Evolutionary conservation across 441 rosid genomes (phyloP), one percentile per base, ranked within the genome.

Genomic region (Eruca vesicaria): DNA sequence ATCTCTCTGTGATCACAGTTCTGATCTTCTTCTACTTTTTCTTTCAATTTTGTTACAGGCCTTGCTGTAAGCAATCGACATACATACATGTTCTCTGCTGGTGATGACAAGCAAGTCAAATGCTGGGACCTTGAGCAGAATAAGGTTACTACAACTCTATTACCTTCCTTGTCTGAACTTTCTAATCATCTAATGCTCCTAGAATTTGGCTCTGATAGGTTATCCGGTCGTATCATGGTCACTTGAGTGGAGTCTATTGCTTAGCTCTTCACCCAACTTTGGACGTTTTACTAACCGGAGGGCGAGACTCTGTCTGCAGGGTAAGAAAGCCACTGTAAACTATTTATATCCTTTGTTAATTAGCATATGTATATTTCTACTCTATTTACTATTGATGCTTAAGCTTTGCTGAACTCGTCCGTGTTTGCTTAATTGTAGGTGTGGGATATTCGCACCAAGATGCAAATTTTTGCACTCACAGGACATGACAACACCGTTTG

Each of bases 71-170:
- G 99, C 78, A 85, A 66, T 78, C 86, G 84, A 71, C 97, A 90
- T 74, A 91, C 97, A 6, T 96, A 93, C 78, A 88, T 96, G 97
- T 96, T 93, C 82, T 93, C 97, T 65, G 97, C 99, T 80, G 98
- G 99, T 67, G 98, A 96, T 81, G 99, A 96, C 78, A 96, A 93
- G 63, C 97, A 90, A 87, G 99, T 93, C 74, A 96, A 96, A 82
- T 96, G 99, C 79, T 96, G 97, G 98, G 99, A 96, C 75, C 98
- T 96, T 84, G 99, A 96, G 77, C 99, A 96, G 81, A 96, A 96
- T 76, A 93, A 96, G 97, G 98, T 93, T 31, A 78, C 89, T 36
- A 80, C 79, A 56, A 69, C 59, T 62, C 31, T 57, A 28, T 55
- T 53, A 2, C 3, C 43, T 50, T 29, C 75, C 72, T 56, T 28